Percentiles rank a stretch among this genome's conserved stretches.
Conservation (phyloP, 345 rosid genomes). For the Dovyalis caffra region DNA sequence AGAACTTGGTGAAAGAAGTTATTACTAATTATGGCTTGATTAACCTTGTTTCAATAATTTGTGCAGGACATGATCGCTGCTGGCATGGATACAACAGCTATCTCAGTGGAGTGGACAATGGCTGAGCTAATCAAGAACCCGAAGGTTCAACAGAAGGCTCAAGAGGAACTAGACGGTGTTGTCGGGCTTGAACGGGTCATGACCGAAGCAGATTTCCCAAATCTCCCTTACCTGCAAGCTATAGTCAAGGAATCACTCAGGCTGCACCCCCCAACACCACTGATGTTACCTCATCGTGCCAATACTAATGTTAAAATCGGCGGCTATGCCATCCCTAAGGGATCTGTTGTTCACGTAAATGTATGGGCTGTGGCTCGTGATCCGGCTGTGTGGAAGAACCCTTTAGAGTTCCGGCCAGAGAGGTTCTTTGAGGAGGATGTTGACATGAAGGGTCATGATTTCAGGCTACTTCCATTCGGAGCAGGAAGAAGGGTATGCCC, state of each 20-base stretch:
- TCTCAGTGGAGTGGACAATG: slow-evolving; percentile 86
- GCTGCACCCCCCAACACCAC: slow-evolving; percentile 90
- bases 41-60: background rate
- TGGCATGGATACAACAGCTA: slow-evolving; percentile 90
- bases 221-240: slow-evolving; percentile 75
- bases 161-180: slow-evolving; percentile 77
- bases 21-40: background rate
- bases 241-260: slow-evolving; percentile 73
- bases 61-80: slow-evolving; percentile 93
- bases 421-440: slow-evolving; percentile 84
- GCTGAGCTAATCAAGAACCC: slow-evolving; percentile 79
- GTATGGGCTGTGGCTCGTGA: slow-evolving; percentile 90
- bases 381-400: slow-evolving; percentile 66
- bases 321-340: slow-evolving; percentile 84
- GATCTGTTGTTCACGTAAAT: slow-evolving; percentile 77
- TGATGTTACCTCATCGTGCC: slow-evolving; percentile 87
- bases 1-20: too few species aligned
- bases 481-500: slow-evolving; percentile 31
- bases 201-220: slow-evolving; percentile 63
- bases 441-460: slow-evolving; percentile 87
- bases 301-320: slow-evolving; percentile 66
- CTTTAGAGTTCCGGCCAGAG: slow-evolving; percentile 76
- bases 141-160: slow-evolving; percentile 75
- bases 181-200: slow-evolving; percentile 65
- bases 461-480: slow-evolving; percentile 28